Evolutionary conservation across 78 protist genomes (phyloP).

Genomic region (slime mould (Dictyostelium discoideum)): dicty_2.7 NC_007091.3:202001-202500

Average conservation of each 20-base stretch:
- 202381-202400: not conserved
- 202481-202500: slow-evolving; percentile 6
- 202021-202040: slow-evolving; percentile 37
- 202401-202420: slow-evolving; percentile 34
- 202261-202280: slow-evolving; percentile 74
- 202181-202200: slow-evolving; percentile 81
- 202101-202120: slow-evolving; percentile 52
- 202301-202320: slow-evolving; percentile 39
- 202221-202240: slow-evolving; percentile 24
- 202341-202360: slow-evolving; percentile 7
- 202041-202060: slow-evolving; percentile 46
- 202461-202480: slow-evolving; percentile 25
- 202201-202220: slow-evolving; percentile 34
- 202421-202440: slow-evolving; percentile 44
- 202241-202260: slow-evolving; percentile 12
- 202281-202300: slow-evolving; percentile 76
- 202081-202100: slow-evolving; percentile 74
- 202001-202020: slow-evolving; percentile 57
- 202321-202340: slow-evolving; percentile 33
- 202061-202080: slow-evolving; percentile 13
- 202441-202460: slow-evolving; percentile 38
- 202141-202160: slow-evolving; percentile 43
- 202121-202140: slow-evolving; percentile 64
- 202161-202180: slow-evolving; percentile 26
- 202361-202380: not conserved